Evolutionary conservation across 2,329 filamentous ascomycete species (phyloP).

Genomic region (Graphilbum sp.): DNA sequence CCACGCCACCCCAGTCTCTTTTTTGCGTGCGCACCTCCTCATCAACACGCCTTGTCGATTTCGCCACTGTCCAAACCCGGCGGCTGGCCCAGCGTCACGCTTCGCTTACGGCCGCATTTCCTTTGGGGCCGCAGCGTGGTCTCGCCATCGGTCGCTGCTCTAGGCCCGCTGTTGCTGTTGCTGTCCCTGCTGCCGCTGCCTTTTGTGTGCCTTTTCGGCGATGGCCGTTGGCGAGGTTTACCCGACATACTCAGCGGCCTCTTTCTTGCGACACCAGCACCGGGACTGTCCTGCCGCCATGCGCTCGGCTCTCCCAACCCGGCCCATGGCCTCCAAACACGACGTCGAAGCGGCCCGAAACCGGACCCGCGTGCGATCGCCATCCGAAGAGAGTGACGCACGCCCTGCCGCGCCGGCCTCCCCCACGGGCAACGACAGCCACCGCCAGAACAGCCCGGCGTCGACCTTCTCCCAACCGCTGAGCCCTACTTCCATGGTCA

Average conservation of each 20-base stretch:
- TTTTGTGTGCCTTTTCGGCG: constrained; percentile 4
- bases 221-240: constrained; percentile 10
- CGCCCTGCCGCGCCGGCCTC: constrained; percentile 4
- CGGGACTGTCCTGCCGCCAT: constrained; percentile 2
- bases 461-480: constrained; percentile 3
- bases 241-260: constrained; percentile 8
- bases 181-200: too few species aligned
- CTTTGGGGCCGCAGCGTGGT: too few species aligned
- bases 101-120: too few species aligned
- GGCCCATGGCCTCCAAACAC: constrained; percentile 10
- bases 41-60: neutral
- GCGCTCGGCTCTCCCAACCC: constrained; percentile 12
- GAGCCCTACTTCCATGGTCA: constrained; percentile 9
- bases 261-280: constrained; percentile 4
- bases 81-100: neutral
- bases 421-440: neutral
- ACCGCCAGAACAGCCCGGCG: constrained; percentile 2
- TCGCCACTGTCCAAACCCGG: neutral
- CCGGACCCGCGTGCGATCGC: constrained; percentile 9
- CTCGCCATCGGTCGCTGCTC: neutral
- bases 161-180: neutral
- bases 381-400: constrained; percentile 11
- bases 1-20: neutral
- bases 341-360: constrained; percentile 2
- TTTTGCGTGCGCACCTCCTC: neutral